Base-by-base conservation (phyloP, 306 rosid species). In the Cicer judaicum region DNA sequence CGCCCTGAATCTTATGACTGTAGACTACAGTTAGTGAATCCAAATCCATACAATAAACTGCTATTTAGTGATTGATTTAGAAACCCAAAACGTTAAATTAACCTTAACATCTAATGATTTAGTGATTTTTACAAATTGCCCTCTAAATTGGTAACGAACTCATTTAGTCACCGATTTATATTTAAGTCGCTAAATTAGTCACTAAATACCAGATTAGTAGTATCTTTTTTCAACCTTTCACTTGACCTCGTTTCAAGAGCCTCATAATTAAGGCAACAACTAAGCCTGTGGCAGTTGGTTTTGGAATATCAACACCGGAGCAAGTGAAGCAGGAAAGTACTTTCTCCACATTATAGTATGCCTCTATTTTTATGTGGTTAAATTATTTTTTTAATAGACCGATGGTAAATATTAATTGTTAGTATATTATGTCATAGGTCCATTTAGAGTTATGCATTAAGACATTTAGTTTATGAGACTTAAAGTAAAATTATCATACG, bases 211-310 rank as follows among this genome's bases (percentile, higher is more conserved):
- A 21, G 24, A 21, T 21, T 21, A 1, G 24, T 21, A 21, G 24
- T 2, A 21, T 21, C 24, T 21, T 21, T 21, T 19, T 21, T 21
- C 24, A 21, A 21, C 24, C 24, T 21, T 21, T 21, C 24, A 21
- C 2, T 21, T 21, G 2, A 0, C 24, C 24, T 21, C 24, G 24
- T 21, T 21, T 21, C 24, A 21, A 21, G 24, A 21, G 24, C 24
- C 24, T 21, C 24, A 21, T 21, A 21, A 68, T 44, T 15, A 84
- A 94, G 99, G 85, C 78, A 76, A 90, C 99, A 43, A 56, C 72
- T n/a, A 92, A 90, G 83, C 93, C 99, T 0, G 93, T 94, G 10
- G 97, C 99, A 13, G 99, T 94, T 68, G 99, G 99, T 48, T 94
- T 94, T 60, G 99, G 99, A 76, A 90, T 94, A 79, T 92, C 99